These are phyloP conservation scores for Phytopythium delawarense DNA, from an alignment of 352 stramenopile genomes.

Conservation along the genomic window DNA sequence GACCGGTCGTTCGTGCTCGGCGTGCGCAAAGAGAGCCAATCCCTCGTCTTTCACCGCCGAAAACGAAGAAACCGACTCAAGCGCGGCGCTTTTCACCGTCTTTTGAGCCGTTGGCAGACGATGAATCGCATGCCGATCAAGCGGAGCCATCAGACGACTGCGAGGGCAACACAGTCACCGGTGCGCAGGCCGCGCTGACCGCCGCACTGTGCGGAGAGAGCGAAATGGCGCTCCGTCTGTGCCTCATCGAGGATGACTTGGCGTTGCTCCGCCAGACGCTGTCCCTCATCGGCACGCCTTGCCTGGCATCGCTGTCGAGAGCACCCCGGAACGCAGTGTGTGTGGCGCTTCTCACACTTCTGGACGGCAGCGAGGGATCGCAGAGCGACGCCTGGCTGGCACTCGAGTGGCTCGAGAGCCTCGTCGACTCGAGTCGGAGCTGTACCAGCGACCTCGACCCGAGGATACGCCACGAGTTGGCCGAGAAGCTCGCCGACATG, in stretches of 20 bases:
- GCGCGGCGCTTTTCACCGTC: background rate
- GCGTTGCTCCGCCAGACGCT: constrained; percentile 36
- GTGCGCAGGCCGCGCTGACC: constrained; percentile 32
- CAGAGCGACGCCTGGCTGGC: constrained; percentile 31
- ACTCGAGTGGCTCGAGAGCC: constrained; percentile 42
- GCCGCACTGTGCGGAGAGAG: constrained; percentile 34
- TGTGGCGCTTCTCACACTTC: constrained; percentile 44
- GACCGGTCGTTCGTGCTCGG: background rate
- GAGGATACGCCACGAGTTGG: constrained; percentile 29
- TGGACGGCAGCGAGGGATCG: constrained; percentile 16
- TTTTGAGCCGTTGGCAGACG: constrained; percentile 1
- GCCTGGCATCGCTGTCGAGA: constrained; percentile 28
- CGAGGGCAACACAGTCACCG: constrained; percentile 20
- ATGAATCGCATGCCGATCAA: background rate
- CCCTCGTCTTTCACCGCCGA: background rate
- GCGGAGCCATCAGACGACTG: constrained; percentile 4
- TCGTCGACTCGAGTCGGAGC: constrained; percentile 8
- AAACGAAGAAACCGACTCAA: background rate
- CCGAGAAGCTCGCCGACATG: constrained; percentile 24
- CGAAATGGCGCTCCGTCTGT: constrained; percentile 51
- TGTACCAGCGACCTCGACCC: constrained; percentile 28
- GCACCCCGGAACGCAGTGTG: constrained; percentile 41
- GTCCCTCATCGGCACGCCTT: constrained; percentile 21
- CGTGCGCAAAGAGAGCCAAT: background rate
- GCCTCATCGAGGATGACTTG: constrained; percentile 50